Percentiles rank a stretch among this genome's conserved stretches.
phyloP scores from a whole-genome alignment of 768 basidiomycete genomes.

The Suillus tomentosus region DNA sequence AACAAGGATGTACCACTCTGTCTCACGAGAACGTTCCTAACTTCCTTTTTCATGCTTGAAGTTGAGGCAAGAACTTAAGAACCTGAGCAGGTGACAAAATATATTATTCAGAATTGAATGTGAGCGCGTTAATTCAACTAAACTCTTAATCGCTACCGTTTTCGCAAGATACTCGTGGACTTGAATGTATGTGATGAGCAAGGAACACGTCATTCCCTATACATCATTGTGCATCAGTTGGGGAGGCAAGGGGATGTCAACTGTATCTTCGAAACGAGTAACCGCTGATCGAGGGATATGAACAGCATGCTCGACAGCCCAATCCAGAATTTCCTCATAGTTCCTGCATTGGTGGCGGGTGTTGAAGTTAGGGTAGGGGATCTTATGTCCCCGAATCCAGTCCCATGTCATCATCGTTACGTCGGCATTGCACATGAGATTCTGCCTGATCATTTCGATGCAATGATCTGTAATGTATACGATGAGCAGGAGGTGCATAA shows the following conservation, averaged over 20 bases:
- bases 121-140: too few relatives aligned
- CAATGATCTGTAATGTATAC: slow-evolving; percentile 7
- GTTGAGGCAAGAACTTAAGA: too few relatives aligned
- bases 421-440: slow-evolving; percentile 16
- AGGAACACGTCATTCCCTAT: not conserved
- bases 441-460: slow-evolving; percentile 15
- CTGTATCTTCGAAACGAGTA: slow-evolving; percentile 1
- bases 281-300: not conserved
- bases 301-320: not conserved
- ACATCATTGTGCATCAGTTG: not conserved
- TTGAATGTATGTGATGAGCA: not conserved
- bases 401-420: slow-evolving; percentile 14
- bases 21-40: too few relatives aligned
- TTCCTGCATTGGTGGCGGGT: slow-evolving; percentile 8
- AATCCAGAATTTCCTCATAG: slow-evolving; percentile 5
- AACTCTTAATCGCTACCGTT: too few relatives aligned
- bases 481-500: not conserved
- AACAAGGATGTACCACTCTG: too few relatives aligned
- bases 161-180: too few relatives aligned
- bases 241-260: not conserved
- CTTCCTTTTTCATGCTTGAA: too few relatives aligned
- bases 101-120: too few relatives aligned
- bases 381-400: slow-evolving; percentile 7
- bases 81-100: too few relatives aligned
- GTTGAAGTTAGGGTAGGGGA: not conserved